Conservation (phyloP, 306 rosid species). For the Gynostemma pentaphyllum region DNA sequence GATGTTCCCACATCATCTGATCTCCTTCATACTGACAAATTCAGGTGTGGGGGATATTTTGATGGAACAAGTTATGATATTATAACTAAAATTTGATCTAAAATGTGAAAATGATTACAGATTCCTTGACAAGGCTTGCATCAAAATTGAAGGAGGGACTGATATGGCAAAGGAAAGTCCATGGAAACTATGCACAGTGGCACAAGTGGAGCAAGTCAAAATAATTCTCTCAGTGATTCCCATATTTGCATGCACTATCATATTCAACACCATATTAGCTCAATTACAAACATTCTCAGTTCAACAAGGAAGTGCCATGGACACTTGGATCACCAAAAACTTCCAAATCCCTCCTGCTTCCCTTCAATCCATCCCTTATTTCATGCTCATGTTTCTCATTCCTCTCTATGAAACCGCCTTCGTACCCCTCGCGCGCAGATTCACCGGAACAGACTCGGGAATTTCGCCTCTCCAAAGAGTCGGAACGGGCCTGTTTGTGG, state of each 20-base stretch:
- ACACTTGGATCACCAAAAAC: slow-evolving; percentile 21
- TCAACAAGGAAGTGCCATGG: slow-evolving; percentile 47
- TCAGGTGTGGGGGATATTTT: slow-evolving; percentile 24
- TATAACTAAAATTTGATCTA: not conserved
- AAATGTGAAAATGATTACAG: slow-evolving; percentile 16
- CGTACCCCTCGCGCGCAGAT: slow-evolving; percentile 30
- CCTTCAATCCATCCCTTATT: slow-evolving; percentile 54
- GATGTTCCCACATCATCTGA: slow-evolving; percentile 14
- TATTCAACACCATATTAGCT: slow-evolving; percentile 53
- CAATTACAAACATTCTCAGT: slow-evolving; percentile 63
- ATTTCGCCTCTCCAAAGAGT: slow-evolving; percentile 44
- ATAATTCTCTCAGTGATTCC: slow-evolving; percentile 44
- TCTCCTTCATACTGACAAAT: slow-evolving; percentile 35
- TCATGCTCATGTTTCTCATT: slow-evolving; percentile 35
- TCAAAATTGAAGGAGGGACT: slow-evolving; percentile 28
- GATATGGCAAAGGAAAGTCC: slow-evolving; percentile 32
- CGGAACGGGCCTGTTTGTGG: slow-evolving; percentile 44
- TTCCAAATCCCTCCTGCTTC: slow-evolving; percentile 59
- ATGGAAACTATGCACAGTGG: slow-evolving; percentile 48
- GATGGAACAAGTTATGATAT: not conserved
- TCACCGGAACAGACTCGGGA: slow-evolving; percentile 40
- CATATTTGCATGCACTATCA: slow-evolving; percentile 51
- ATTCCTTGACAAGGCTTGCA: slow-evolving; percentile 64
- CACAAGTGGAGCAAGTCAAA: slow-evolving; percentile 55
- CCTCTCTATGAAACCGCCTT: slow-evolving; percentile 45